Base-by-base conservation (phyloP, 108 stramenopile genomes). In the Conticribra weissflogii region DNA sequence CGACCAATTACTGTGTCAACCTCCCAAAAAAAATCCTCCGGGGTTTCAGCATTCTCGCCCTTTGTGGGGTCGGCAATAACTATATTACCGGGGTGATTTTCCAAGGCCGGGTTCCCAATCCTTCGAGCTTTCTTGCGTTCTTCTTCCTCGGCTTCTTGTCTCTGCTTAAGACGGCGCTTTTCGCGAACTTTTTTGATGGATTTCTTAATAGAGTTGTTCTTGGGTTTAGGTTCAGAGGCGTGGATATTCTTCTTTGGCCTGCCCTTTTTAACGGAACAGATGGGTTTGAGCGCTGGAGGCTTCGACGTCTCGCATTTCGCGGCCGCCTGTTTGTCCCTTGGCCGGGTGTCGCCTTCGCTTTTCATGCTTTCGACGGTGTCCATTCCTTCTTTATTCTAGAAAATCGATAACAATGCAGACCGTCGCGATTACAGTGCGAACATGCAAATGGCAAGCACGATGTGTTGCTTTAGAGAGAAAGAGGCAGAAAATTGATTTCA, bases 11-110 rank as follows among this genome's bases (percentile, higher is more conserved):
- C 74, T 4, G 68, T 60, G 14, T 76, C 79, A 1, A 81, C 70
- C 24, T 81, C 79, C 79, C 79, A 76, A 59, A 72, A 79, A 34
- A 72, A 79, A 63, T 72, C 78, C 29, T 68, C 44, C n/a, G 52
- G 76, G 48, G 24, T 31, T 21, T 55, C 48, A 27, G 45, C 47
- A 12, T 18, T 17, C 24, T 59, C 18, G 24, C 22, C 62, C 14
- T 36, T n/a, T n/a, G n/a, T 21, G 3, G 31, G 57, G 18, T 49
- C 66, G 2, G 45, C 66, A 0, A 62, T 63, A 18, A 71, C 50
- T 45, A 71, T 59, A 18, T 51, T 59, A 22, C 68, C 70, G n/a
- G 51, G 57, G 2, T 57, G 63, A 30, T 59, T 53, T 30, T 70
- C 18, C 22, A 55, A 19, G 55, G 18, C 46, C 46, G 56, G 54